These are phyloP conservation scores for Penicillium thymicola DNA, from an alignment of 2,329 filamentous ascomycete genomes.

Conservation along the genomic window DNA sequence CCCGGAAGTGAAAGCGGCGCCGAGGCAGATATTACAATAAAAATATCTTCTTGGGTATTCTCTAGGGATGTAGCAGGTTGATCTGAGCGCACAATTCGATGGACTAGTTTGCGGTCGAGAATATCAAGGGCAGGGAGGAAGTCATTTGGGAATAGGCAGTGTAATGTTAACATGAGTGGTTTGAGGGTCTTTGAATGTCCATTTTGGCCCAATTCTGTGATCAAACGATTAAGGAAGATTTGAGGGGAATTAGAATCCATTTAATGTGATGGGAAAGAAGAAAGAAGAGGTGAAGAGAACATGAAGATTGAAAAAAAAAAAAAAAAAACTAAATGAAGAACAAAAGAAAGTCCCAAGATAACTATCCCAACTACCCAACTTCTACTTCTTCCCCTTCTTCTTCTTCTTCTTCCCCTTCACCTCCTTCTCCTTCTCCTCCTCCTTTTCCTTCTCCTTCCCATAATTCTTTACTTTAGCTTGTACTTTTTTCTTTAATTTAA, in stretches of 20 bases:
- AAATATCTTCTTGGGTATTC: slow-evolving; percentile 40
- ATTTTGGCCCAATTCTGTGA: slow-evolving; percentile 20
- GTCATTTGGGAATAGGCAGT: slow-evolving; percentile 77
- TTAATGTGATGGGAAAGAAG: neutral
- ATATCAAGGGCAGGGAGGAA: slow-evolving; percentile 84
- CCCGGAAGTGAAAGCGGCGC: slow-evolving; percentile 25
- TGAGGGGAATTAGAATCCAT: slow-evolving; percentile 6
- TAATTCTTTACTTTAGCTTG: neutral
- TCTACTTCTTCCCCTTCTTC: neutral
- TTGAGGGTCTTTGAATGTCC: slow-evolving; percentile 36
- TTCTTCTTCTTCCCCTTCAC: neutral
- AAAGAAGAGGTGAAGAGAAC: neutral
- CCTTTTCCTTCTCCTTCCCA: neutral
- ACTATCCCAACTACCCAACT: too few species aligned
- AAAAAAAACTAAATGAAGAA: neutral
- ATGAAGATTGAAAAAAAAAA: neutral
- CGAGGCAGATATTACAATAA: slow-evolving; percentile 63
- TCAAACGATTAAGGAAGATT: slow-evolving; percentile 26
- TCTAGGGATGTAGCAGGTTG: neutral
- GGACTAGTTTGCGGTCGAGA: slow-evolving; percentile 73
- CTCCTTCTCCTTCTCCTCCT: neutral
- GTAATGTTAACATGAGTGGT: slow-evolving; percentile 70
- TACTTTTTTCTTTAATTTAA: neutral
- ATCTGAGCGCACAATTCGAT: slow-evolving; percentile 43
- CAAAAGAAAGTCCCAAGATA: neutral